A percentile compares a stretch with the other conserved stretches of the same genome.
These are phyloP conservation scores for Spergularia bocconei DNA, from an alignment of 148 eudicot species.

Conservation along the genomic window DNA sequence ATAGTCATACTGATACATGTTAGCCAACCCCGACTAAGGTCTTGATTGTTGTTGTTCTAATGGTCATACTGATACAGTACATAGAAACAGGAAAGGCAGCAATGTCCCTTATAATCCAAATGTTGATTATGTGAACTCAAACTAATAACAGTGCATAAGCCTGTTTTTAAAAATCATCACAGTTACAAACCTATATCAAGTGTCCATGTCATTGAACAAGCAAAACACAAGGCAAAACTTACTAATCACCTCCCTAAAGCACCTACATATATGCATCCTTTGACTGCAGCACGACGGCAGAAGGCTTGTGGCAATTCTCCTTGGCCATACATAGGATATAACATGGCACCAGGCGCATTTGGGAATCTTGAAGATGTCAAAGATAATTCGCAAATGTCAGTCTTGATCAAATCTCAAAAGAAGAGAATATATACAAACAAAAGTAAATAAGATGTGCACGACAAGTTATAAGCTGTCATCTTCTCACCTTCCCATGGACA, in stretches of 20 bases:
- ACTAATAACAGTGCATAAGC: not conserved
- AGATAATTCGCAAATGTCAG: slow-evolving; percentile 14
- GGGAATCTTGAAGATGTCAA: slow-evolving; percentile 52
- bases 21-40: too few relatives aligned
- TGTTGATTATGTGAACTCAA: not conserved
- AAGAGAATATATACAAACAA: not conserved
- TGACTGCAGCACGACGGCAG: slow-evolving; percentile 98
- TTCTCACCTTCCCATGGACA: slow-evolving; percentile 77
- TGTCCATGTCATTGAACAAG: not conserved
- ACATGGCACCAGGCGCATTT: slow-evolving; percentile 77
- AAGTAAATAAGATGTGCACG: not conserved
- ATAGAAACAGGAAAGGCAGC: too few relatives aligned
- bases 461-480: not conserved
- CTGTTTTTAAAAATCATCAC: not conserved
- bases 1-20: not conserved
- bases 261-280: slow-evolving; percentile 94
- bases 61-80: not conserved
- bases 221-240: not conserved
- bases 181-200: not conserved
- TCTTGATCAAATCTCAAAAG: slow-evolving; percentile 5
- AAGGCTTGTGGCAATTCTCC: slow-evolving; percentile 95
- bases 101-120: too few relatives aligned
- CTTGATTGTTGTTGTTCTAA: not conserved
- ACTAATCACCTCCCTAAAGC: slow-evolving; percentile 1
- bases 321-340: slow-evolving; percentile 92